Base-by-base conservation (phyloP, 768 basidiomycete genomes). In the Udeniomyces megalosporus region DNA sequence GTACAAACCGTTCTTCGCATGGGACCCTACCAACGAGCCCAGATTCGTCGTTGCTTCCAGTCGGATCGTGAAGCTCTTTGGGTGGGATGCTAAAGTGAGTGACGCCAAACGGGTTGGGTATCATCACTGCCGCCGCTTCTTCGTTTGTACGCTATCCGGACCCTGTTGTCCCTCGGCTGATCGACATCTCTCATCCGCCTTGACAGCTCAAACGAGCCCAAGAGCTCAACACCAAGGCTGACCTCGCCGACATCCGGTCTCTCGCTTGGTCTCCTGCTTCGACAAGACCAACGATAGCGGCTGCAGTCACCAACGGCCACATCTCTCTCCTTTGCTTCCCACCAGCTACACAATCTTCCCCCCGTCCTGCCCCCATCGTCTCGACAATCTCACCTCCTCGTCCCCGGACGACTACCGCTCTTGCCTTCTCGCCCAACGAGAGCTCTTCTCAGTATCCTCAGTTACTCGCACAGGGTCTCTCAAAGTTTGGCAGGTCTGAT, bases 201-300 rank as follows among this genome's bases (percentile, higher is more conserved):
- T 4, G 24, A 5, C 38, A 63, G 61, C 26, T 35, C 2, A 34
- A 50, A 22, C 42, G 44, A 38, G 55, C 46, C 2, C 14, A 57
- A 4, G 56, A 56, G 45, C 35, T 63, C 35, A 56, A 56, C 29
- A 44, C 32, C 35, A 57, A 56, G 38, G 55, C 47, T 24, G 55
- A 63, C 29, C 34, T 58, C 28, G 38, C 20, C 0, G n/a, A 34
- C 22, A 26, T 63, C 34, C 29, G 56, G 56, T 47, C 54, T 8
- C 57, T 63, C 31, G 62, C 62, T 20, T 63, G 62, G 62, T 63
- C 62, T 20, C 56, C 56, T n/a, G n/a, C n/a, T n/a, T n/a, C n/a
- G n/a, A n/a, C n/a, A n/a, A n/a, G n/a, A n/a, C n/a, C n/a, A n/a
- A n/a, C n/a, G n/a, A n/a, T n/a, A n/a, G n/a, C 62, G 56, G 8